These are phyloP conservation scores for Saturnispora sekii DNA, from an alignment of 805 yeast genomes.

Conservation along the genomic window DNA sequence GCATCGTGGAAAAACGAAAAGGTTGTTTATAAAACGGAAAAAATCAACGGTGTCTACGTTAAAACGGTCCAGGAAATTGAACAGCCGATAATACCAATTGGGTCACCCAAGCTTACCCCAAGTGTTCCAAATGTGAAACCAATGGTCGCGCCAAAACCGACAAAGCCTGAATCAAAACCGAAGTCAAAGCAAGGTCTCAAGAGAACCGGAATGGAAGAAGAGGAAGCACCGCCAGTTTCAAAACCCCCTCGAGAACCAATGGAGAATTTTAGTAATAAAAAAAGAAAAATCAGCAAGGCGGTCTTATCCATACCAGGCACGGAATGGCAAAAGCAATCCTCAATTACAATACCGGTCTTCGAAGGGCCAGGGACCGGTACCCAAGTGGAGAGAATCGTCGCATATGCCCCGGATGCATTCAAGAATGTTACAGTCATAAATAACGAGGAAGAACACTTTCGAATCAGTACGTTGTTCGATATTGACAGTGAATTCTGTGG, in stretches of 20 bases:
- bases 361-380: slow-evolving; percentile 40
- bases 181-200: neutral
- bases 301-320: slow-evolving; percentile 27
- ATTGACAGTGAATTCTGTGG: slow-evolving; percentile 56
- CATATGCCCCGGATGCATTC: slow-evolving; percentile 55
- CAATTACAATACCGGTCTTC: slow-evolving; percentile 38
- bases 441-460: slow-evolving; percentile 43
- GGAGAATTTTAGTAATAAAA: too few relatives aligned
- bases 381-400: slow-evolving; percentile 39
- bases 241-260: too few relatives aligned
- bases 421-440: slow-evolving; percentile 32
- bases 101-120: too few relatives aligned
- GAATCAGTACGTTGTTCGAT: slow-evolving; percentile 56
- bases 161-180: neutral
- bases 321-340: slow-evolving; percentile 40
- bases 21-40: slow-evolving; percentile 43
- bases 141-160: neutral
- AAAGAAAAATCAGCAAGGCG: too few relatives aligned
- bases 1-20: slow-evolving; percentile 82
- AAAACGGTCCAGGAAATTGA: slow-evolving; percentile 52
- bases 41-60: slow-evolving; percentile 39
- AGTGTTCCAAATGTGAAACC: neutral
- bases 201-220: neutral
- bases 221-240: neutral
- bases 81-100: slow-evolving; percentile 27